Conservation (phyloP, 2,329 filamentous ascomycete species). For the Sclerotinia nivalis region DNA sequence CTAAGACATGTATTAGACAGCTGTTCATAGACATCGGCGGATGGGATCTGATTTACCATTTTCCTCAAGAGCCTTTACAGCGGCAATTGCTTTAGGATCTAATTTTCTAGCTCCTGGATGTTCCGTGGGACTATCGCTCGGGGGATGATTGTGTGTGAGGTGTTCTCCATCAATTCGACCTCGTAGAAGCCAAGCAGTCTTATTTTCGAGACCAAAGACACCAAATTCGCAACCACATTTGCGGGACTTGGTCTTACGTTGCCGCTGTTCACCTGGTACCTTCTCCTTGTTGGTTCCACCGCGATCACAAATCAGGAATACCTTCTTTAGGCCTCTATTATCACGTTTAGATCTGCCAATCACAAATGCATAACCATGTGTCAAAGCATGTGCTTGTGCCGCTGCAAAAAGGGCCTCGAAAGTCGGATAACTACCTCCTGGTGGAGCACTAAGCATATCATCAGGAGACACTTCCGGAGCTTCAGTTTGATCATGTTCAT, state of each 20-base stretch:
- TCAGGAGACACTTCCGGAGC: slow-evolving; percentile 33
- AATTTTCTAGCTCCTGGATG: slow-evolving; percentile 66
- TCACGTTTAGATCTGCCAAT: slow-evolving; percentile 66
- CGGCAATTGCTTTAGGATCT: slow-evolving; percentile 67
- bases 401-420: slow-evolving; percentile 65
- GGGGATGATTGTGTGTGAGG: slow-evolving; percentile 63
- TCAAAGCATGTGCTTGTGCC: slow-evolving; percentile 64
- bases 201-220: slow-evolving; percentile 69
- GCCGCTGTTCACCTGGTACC: slow-evolving; percentile 42
- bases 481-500: slow-evolving; percentile 15
- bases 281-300: slow-evolving; percentile 62
- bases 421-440: slow-evolving; percentile 64
- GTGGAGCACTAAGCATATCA: slow-evolving; percentile 47
- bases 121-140: slow-evolving; percentile 65
- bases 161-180: slow-evolving; percentile 62
- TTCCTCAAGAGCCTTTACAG: slow-evolving; percentile 66
- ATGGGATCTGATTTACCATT: slow-evolving; percentile 52
- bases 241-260: slow-evolving; percentile 66
- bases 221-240: slow-evolving; percentile 70
- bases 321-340: slow-evolving; percentile 66
- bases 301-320: slow-evolving; percentile 66
- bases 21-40: slow-evolving; percentile 16
- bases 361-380: slow-evolving; percentile 67
- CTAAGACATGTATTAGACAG: slow-evolving; percentile 48
- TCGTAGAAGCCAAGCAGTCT: slow-evolving; percentile 66